These are phyloP conservation scores for Sphaerostilbella broomeana DNA, from an alignment of 2,329 filamentous ascomycete species.

Conservation along the genomic window DNA sequence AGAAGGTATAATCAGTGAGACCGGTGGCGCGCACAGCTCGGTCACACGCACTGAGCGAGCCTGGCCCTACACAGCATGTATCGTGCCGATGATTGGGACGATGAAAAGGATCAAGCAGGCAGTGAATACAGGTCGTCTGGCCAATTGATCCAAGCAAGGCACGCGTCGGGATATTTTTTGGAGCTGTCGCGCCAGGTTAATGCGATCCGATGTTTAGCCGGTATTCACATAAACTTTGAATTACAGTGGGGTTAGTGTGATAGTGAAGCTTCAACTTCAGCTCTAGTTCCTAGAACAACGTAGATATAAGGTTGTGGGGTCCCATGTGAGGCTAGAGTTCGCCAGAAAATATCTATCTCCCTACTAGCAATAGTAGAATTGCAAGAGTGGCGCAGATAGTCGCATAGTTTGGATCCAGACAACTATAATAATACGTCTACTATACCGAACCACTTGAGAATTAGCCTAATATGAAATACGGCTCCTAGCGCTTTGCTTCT, in stretches of 20 bases:
- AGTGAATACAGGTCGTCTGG: constrained; percentile 5
- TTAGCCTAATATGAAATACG: too few species aligned
- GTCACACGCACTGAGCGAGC: constrained; percentile 5
- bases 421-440: too few species aligned
- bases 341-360: too few species aligned
- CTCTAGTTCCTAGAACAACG: neutral
- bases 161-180: constrained; percentile 19
- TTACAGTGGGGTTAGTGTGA: constrained; percentile 1
- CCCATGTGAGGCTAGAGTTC: too few species aligned
- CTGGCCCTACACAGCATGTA: neutral
- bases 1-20: neutral
- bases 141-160: constrained; percentile 9
- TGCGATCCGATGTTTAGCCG: constrained; percentile 15
- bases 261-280: neutral
- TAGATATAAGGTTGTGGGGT: too few species aligned
- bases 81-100: neutral
- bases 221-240: neutral
- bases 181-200: constrained; percentile 9
- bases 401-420: too few species aligned
- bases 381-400: too few species aligned
- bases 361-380: too few species aligned
- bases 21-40: neutral
- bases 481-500: too few species aligned
- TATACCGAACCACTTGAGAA: too few species aligned
- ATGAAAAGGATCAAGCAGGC: neutral